Evolutionary conservation across 495 filamentous ascomycete genomes (phyloP).

Genomic region (Tuber calosporum): DNA sequence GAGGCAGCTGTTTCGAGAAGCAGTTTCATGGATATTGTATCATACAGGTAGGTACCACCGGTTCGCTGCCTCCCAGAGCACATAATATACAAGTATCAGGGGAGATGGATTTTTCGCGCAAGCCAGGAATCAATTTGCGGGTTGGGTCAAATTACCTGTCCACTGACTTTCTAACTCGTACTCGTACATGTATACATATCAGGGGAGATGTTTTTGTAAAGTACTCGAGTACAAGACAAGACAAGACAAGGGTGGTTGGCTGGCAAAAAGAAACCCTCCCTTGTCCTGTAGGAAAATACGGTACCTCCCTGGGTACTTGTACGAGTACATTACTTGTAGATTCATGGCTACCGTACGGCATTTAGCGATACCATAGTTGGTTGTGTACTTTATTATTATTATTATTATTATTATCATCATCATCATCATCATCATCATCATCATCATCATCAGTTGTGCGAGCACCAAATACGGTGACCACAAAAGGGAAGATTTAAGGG

Average conservation of each 20-base stretch:
- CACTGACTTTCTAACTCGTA: too few species aligned
- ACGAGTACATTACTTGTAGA: background rate
- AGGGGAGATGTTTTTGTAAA: too few species aligned
- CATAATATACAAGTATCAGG: too few species aligned
- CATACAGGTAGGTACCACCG: background rate
- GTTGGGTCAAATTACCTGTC: too few species aligned
- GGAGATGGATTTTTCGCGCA: too few species aligned
- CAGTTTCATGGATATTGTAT: background rate
- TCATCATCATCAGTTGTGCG: background rate
- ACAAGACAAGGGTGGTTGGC: too few species aligned
- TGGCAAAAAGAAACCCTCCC: too few species aligned
- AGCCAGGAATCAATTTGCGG: too few species aligned
- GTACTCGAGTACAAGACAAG: too few species aligned
- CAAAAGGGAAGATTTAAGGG: slow-evolving; percentile 4
- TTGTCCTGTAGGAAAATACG: too few species aligned
- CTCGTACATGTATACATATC: background rate
- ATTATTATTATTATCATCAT: background rate
- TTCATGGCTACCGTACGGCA: background rate
- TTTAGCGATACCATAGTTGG: background rate
- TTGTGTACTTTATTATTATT: background rate
- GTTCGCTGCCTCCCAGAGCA: background rate
- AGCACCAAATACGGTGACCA: background rate
- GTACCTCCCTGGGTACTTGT: too few species aligned
- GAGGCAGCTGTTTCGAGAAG: slow-evolving; percentile 24
- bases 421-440: background rate